A percentile compares a stretch with the other conserved stretches of the same genome.
Evolutionary conservation across 768 basidiomycete species (phyloP).

Genomic region (Exsudoporus frostii): DNA sequence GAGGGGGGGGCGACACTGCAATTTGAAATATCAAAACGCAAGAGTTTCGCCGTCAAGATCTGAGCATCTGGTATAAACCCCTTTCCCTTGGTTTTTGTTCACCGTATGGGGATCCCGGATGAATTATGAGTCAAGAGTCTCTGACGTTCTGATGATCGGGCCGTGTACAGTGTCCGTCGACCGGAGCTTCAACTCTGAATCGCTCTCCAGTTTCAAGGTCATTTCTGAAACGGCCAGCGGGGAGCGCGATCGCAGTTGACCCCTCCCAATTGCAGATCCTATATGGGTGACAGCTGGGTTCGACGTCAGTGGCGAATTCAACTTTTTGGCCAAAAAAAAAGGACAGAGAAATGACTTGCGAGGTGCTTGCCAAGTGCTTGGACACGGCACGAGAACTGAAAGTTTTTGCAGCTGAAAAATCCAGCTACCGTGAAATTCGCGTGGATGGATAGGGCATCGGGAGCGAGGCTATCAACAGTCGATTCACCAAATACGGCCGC

Average conservation of each 20-base stretch:
- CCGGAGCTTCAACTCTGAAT: constrained; percentile 12
- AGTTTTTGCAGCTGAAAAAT: no score
- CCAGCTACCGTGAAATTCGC: no score
- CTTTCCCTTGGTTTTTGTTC: not conserved
- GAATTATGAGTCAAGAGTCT: no score
- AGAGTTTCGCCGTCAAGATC: constrained; percentile 10
- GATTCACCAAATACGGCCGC: no score
- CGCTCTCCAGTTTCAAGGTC: not conserved
- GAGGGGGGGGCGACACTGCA: no score
- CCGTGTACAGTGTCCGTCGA: not conserved
- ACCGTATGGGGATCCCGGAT: not conserved
- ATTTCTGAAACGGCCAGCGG: not conserved
- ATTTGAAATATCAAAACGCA: constrained; percentile 22
- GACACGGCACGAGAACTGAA: no score
- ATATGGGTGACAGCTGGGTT: not conserved
- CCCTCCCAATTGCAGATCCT: not conserved
- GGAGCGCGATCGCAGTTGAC: not conserved
- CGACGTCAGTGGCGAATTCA: not conserved
- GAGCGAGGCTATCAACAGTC: no score
- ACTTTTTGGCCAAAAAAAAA: no score
- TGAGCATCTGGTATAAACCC: not conserved
- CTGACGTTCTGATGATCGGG: not conserved
- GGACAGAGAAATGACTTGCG: no score
- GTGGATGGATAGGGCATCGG: no score
- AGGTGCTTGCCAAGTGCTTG: no score